A percentile compares a stretch with the other conserved stretches of the same genome.
Evolutionary conservation across 768 basidiomycete species (phyloP).

Genomic region (Strobilomyces echinocephalus): DNA sequence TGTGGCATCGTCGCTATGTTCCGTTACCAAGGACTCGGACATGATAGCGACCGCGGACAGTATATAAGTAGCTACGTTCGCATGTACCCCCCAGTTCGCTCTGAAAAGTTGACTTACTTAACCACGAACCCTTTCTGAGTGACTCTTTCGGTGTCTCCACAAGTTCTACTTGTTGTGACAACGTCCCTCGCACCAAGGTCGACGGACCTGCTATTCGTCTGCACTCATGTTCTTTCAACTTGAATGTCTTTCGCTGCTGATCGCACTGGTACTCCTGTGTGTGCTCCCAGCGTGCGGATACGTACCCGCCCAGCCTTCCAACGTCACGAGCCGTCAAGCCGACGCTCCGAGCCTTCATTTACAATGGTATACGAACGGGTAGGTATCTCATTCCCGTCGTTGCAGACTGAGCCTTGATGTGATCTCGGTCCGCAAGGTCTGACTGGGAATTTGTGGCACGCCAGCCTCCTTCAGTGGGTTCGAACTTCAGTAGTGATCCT

Average conservation of each 20-base stretch:
- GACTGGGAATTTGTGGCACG: conserved; percentile 54
- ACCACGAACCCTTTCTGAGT: no score
- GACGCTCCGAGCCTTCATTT: conserved; percentile 49
- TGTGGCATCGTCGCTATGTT: no score
- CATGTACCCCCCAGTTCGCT: no score
- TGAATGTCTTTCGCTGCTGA: conserved; percentile 1
- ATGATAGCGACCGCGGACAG: no score
- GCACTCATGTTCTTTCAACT: conserved; percentile 17
- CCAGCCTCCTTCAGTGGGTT: conserved; percentile 45
- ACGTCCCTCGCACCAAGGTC: conserved; percentile 14
- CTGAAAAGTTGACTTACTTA: no score
- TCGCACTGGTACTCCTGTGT: neutral
- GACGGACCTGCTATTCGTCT: neutral
- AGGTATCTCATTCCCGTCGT: conserved; percentile 5
- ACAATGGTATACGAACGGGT: conserved; percentile 58
- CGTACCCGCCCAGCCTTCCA: conserved; percentile 70
- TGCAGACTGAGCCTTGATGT: conserved; percentile 10
- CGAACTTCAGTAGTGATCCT: conserved; percentile 40
- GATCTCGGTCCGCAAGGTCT: conserved; percentile 33
- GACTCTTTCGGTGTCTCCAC: no score
- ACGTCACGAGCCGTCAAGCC: conserved; percentile 56
- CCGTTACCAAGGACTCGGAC: no score
- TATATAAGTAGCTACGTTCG: no score
- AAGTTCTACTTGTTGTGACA: no score
- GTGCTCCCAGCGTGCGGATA: conserved; percentile 39